phyloP scores from a whole-genome alignment of 306 rosid species.

The Ziziphus jujuba region DNA sequence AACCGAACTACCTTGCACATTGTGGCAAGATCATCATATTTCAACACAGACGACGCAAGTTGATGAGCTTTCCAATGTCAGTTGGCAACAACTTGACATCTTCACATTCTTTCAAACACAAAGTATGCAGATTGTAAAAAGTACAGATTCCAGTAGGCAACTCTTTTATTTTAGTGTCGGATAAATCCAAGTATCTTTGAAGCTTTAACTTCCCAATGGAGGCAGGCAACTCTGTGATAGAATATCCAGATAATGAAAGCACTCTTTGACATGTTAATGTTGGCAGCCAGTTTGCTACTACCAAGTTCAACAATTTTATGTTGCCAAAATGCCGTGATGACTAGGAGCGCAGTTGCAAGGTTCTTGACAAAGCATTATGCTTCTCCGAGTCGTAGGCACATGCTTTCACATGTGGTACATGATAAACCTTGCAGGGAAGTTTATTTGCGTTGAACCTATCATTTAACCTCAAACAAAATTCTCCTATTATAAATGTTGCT shows the following conservation, averaged over 20 bases:
- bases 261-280: not conserved
- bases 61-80: conserved; percentile 6
- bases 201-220: not conserved
- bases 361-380: not conserved
- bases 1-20: too few species aligned
- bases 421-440: not conserved
- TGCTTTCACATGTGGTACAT: not conserved
- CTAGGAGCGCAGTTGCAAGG: not conserved
- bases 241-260: not conserved
- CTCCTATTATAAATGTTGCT: not conserved
- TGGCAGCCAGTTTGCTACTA: not conserved
- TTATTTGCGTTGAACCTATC: not conserved
- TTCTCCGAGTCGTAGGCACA: not conserved
- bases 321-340: too few species aligned
- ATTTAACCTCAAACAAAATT: not conserved
- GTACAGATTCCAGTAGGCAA: not conserved
- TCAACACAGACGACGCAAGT: conserved; percentile 5
- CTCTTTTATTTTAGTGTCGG: conserved; percentile 2
- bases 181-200: conserved; percentile 7
- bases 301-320: not conserved
- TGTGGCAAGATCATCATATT: too few species aligned
- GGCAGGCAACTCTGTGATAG: not conserved
- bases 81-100: conserved; percentile 2
- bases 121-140: conserved; percentile 18
- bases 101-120: not conserved